phyloP scores from a whole-genome alignment of 2,329 filamentous ascomycete genomes.

The Nemania sp. region DNA sequence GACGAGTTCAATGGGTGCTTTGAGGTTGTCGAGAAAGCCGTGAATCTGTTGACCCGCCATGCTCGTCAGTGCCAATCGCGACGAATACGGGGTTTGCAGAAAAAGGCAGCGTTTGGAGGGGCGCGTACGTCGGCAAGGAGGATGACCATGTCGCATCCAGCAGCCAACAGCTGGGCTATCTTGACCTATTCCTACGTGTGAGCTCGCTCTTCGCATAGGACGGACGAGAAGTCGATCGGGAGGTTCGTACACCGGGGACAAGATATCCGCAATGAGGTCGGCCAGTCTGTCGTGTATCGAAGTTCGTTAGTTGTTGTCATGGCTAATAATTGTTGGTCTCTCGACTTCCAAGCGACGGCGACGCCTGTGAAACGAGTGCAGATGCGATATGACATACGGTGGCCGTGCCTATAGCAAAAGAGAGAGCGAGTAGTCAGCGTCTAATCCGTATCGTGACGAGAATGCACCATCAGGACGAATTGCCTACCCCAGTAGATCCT shows the following conservation, averaged over 20 bases:
- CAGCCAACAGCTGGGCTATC: conserved; percentile 83
- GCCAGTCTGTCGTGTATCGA: conserved; percentile 59
- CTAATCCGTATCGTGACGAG: no score
- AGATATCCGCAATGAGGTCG: conserved; percentile 89
- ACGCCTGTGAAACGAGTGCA: neutral
- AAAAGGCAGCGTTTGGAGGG: neutral
- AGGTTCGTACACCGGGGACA: conserved; percentile 62
- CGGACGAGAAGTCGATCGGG: neutral
- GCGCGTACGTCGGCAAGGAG: conserved; percentile 69
- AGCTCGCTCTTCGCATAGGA: neutral
- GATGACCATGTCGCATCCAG: conserved; percentile 81
- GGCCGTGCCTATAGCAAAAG: conserved; percentile 57
- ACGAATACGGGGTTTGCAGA: neutral
- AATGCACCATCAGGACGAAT: neutral
- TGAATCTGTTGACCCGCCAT: conserved; percentile 44
- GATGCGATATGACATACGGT: conserved; percentile 64
- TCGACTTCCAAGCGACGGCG: neutral
- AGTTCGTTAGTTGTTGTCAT: conserved; percentile 3
- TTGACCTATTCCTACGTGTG: conserved; percentile 59
- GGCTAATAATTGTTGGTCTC: neutral
- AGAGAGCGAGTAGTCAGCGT: conserved; percentile 17
- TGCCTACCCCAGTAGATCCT: conserved; percentile 81
- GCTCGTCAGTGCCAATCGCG: neutral
- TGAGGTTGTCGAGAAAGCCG: conserved; percentile 81
- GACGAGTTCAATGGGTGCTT: conserved; percentile 87